Conservation (phyloP, 805 yeast species). For the Candida tallmaniae region DNA sequence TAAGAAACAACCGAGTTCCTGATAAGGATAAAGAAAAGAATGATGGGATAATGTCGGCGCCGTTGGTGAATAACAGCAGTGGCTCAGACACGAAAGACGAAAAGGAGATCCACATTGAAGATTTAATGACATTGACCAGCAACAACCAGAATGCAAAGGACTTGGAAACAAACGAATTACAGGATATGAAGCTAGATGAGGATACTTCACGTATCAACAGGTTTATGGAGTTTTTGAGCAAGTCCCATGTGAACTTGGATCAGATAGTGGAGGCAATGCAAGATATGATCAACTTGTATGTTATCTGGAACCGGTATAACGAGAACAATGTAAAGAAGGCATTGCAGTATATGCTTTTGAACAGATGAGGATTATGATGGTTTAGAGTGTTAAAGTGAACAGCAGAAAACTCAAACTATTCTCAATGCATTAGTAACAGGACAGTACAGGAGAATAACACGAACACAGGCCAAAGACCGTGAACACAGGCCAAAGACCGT, state of each 20-base stretch:
- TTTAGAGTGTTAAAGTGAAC: too few species aligned
- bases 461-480: too few species aligned
- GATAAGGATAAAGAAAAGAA: constrained; percentile 1
- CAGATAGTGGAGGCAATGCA: constrained; percentile 81
- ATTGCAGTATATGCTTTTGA: constrained; percentile 38
- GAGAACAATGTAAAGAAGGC: constrained; percentile 54
- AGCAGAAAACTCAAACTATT: too few species aligned
- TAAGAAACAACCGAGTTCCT: constrained; percentile 11
- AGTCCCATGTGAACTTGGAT: constrained; percentile 70
- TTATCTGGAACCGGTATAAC: constrained; percentile 82
- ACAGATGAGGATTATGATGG: constrained; percentile 11
- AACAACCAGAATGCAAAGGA: background rate
- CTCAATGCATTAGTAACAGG: too few species aligned
- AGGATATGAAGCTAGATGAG: constrained; percentile 27
- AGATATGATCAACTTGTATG: constrained; percentile 76
- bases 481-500: too few species aligned
- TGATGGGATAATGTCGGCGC: constrained; percentile 1
- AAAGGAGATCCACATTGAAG: constrained; percentile 31
- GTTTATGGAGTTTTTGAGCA: constrained; percentile 64
- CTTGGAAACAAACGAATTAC: constrained; percentile 12
- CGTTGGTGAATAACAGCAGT: background rate
- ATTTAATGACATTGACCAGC: constrained; percentile 24
- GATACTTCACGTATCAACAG: constrained; percentile 46
- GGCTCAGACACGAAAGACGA: background rate
- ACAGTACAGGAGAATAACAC: too few species aligned